Evolutionary conservation across 1,139 yeast genomes (phyloP), one percentile per base, ranked within the genome.

Genomic region (Geotrichum cucujoidarum): DNA sequence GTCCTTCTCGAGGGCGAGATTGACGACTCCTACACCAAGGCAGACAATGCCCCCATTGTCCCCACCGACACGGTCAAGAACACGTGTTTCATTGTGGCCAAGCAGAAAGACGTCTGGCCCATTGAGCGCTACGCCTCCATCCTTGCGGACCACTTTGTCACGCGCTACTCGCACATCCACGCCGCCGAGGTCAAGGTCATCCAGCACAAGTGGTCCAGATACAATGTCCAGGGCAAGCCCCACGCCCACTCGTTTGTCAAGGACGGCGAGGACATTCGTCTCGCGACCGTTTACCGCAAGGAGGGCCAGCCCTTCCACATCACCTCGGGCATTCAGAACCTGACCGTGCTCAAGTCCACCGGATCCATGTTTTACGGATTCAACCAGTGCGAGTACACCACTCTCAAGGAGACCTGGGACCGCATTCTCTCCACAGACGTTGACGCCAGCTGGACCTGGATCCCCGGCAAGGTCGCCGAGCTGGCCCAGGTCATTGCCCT

Each of bases 31-130:
- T 89, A 86, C 71, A 89, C 96, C 47, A 64, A 82, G 54, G 96
- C 95, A 34, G 95, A 89, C 68, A 89, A 89, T 69, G 66, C 86
- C 2, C 76, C 85, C n/a, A 81, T 89, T 61, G 95, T 89, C 42
- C 96, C 97, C 49, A 89, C 97, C 11, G 97, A 89, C 67, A 88
- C 96, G 1, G 90, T 88, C 53, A 89, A 89, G 69, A 89, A 89
- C 73, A 89, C 96, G 49, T 79, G 87, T 55, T 75, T 63, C 81
- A 65, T 89, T 35, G 81, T 86, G 59, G 96, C 95, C 54, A 86
- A 85, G 69, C 82, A 75, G 60, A 75, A 80, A 51, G 86, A 86
- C 52, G 70, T 67, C 37, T 86, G 92, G 86, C 95, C 96, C 53
- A 83, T 86, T 58, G 97, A 89, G 73, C 74, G 84, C 51, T 89